Evolutionary conservation across 805 yeast species (phyloP), one percentile per base, ranked within the genome.

Genomic region (Saturnispora sanitii): DNA sequence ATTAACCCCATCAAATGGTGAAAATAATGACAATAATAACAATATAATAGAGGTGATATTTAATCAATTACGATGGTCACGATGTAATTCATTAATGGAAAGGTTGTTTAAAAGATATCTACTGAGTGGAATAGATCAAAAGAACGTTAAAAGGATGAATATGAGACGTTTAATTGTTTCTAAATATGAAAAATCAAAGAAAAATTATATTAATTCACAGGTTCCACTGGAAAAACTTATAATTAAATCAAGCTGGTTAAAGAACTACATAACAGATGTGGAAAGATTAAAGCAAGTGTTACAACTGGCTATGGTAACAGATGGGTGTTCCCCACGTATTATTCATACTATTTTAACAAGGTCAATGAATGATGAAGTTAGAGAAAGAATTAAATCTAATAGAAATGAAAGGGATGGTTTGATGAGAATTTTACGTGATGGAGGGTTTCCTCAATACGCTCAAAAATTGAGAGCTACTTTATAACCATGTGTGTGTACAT

Each of bases 221-320:
- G 23, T 33, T 21, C 41, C 33, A n/a, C 15, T 40, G 6, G 34
- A 35, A 4, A 18, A 33, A n/a, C 25, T 37, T 8, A 34, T 44
- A 13, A 13, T 16, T 4, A 17, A 35, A 8, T 44, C 47, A 3
- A 6, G 15, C 6, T 46, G 49, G 49, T 20, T 46, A n/a, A 15
- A 26, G 15, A 12, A 21, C 8, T 41, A 41, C 33, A 28, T 41
- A 5, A 37, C 15, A n/a, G 42, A 40, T 19, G 34, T 28, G 13
- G 42, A 40, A 18, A 19, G 42, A 11, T 20, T 40, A 13, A 40
- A 40, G 32, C 42, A 40, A 19, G 36, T 29, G 21, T 9, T 40
- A 12, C 21, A 20, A 19, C 15, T 39, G 7, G 37, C 22, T 12
- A 34, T 33, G 19, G 31, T 22, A 2, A 22, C 23, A 9, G 28